phyloP scores from a whole-genome alignment of 2,329 filamentous ascomycete species.

The Trichoderma simmonsii region DNA sequence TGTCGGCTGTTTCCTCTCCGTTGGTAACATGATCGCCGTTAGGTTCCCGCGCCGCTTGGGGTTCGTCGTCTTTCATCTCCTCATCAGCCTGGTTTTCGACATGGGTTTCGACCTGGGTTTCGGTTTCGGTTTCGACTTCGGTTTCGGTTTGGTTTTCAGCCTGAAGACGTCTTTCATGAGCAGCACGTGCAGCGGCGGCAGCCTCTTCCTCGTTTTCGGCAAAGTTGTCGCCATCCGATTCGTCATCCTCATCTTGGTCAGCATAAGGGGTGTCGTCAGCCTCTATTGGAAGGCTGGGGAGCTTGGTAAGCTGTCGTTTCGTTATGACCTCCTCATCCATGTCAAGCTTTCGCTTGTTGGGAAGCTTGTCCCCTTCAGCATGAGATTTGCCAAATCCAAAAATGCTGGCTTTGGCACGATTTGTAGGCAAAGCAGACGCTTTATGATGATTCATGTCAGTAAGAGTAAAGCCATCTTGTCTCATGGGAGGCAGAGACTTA shows the following conservation, averaged over 20 bases:
- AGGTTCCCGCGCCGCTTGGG: constrained; percentile 24
- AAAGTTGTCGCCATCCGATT: constrained; percentile 73
- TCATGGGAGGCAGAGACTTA: constrained; percentile 27
- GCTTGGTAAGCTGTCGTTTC: constrained; percentile 84
- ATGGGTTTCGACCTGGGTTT: constrained; percentile 26
- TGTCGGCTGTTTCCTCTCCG: neutral
- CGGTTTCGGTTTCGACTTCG: neutral
- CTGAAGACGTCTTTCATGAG: constrained; percentile 73
- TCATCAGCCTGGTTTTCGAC: constrained; percentile 39
- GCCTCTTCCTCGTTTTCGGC: constrained; percentile 83
- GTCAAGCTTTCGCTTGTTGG: constrained; percentile 71
- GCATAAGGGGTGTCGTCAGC: constrained; percentile 59
- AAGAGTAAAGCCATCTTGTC: neutral
- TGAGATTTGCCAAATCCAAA: constrained; percentile 76
- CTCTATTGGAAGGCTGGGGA: constrained; percentile 72
- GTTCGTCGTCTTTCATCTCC: constrained; percentile 24
- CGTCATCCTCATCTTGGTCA: constrained; percentile 65
- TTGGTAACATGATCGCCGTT: constrained; percentile 18
- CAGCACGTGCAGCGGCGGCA: constrained; percentile 78
- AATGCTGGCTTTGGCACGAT: constrained; percentile 70
- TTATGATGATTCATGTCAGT: constrained; percentile 26
- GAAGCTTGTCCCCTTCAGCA: constrained; percentile 62
- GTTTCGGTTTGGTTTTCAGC: constrained; percentile 43
- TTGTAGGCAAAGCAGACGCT: constrained; percentile 61
- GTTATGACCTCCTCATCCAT: constrained; percentile 86